Percentiles rank a stretch among this genome's conserved stretches.
Conservation (phyloP, 2,329 filamentous ascomycete species). For the Penicillium griseofulvum region DNA sequence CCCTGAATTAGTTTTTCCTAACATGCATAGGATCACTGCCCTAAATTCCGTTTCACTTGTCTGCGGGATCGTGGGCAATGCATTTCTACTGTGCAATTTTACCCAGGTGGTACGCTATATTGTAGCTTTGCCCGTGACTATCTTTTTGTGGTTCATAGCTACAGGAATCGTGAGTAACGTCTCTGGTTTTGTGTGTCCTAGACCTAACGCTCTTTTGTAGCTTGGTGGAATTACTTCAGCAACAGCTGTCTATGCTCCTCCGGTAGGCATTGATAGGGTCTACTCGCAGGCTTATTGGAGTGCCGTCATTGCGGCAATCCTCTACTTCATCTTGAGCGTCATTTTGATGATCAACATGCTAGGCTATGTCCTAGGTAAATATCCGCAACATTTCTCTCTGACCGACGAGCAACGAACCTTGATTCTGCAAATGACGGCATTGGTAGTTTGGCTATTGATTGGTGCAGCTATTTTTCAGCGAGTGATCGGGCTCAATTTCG, state of each 20-base stretch:
- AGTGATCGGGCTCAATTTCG: slow-evolving; percentile 71
- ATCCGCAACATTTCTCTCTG: slow-evolving; percentile 73
- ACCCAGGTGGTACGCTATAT: slow-evolving; percentile 75
- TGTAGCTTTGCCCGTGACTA: slow-evolving; percentile 78
- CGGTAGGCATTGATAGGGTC: slow-evolving; percentile 47
- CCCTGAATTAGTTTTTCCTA: background rate
- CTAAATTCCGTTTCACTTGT: slow-evolving; percentile 76
- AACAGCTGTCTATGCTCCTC: slow-evolving; percentile 61
- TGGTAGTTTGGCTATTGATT: slow-evolving; percentile 75
- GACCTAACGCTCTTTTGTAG: slow-evolving; percentile 31
- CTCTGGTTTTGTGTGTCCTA: background rate
- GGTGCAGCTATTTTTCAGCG: slow-evolving; percentile 73
- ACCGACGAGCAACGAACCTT: slow-evolving; percentile 79
- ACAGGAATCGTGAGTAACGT: slow-evolving; percentile 53
- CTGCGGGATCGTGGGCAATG: slow-evolving; percentile 73
- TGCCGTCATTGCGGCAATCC: slow-evolving; percentile 71
- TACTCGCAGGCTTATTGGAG: slow-evolving; percentile 88
- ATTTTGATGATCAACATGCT: slow-evolving; percentile 77
- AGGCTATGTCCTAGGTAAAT: slow-evolving; percentile 72
- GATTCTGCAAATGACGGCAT: slow-evolving; percentile 85
- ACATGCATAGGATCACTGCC: slow-evolving; percentile 58
- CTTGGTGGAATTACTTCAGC: slow-evolving; percentile 65
- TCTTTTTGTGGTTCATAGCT: slow-evolving; percentile 70
- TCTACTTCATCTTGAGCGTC: slow-evolving; percentile 76
- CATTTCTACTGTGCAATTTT: slow-evolving; percentile 85